phyloP scores from a whole-genome alignment of 768 basidiomycete genomes.

The Sporobolomyces roseus region DNA sequence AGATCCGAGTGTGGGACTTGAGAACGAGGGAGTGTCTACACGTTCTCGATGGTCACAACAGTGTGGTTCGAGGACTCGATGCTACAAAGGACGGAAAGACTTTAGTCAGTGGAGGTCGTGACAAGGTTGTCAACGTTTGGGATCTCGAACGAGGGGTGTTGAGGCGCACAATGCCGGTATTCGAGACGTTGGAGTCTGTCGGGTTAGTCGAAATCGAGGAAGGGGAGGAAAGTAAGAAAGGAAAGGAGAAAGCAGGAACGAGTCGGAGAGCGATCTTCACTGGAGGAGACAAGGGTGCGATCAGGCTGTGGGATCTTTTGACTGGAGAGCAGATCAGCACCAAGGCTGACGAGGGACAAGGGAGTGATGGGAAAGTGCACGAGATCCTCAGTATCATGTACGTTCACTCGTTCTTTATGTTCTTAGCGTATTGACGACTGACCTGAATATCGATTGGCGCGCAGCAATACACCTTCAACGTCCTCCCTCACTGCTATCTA shows the following conservation, averaged over 20 bases:
- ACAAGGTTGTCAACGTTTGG: slow-evolving; percentile 90
- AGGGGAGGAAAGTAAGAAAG: slow-evolving; percentile 44
- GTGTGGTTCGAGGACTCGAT: slow-evolving; percentile 85
- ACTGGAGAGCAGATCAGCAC: slow-evolving; percentile 63
- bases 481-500: slow-evolving; percentile 68
- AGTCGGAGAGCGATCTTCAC: slow-evolving; percentile 59
- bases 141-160: slow-evolving; percentile 59
- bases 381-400: slow-evolving; percentile 81
- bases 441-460: too few species aligned
- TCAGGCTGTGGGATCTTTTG: slow-evolving; percentile 78
- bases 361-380: slow-evolving; percentile 56
- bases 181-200: slow-evolving; percentile 44
- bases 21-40: slow-evolving; percentile 66
- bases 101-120: slow-evolving; percentile 85
- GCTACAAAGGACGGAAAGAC: slow-evolving; percentile 79
- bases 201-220: slow-evolving; percentile 43
- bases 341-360: slow-evolving; percentile 48
- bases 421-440: neutral
- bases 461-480: slow-evolving; percentile 25
- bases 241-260: slow-evolving; percentile 46
- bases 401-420: slow-evolving; percentile 48
- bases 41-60: slow-evolving; percentile 90
- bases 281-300: slow-evolving; percentile 80
- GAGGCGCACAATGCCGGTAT: slow-evolving; percentile 51
- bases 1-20: slow-evolving; percentile 87